Conservation (phyloP, 75 land plant species). For the Pinus albicaulis region DNA sequence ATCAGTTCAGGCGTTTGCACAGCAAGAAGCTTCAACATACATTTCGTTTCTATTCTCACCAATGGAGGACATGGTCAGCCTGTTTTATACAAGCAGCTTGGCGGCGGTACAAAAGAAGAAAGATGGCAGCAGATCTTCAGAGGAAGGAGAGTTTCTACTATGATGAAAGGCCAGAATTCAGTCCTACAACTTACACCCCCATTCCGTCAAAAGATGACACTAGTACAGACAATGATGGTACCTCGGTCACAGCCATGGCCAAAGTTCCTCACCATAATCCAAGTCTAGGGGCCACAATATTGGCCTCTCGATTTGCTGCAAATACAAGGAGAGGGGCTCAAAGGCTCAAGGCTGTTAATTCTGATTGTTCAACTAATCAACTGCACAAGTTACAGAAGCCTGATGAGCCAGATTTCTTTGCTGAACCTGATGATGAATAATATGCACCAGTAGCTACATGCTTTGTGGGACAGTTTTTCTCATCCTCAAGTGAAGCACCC, state of each 20-base stretch:
- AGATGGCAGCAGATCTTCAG: conserved; percentile 28
- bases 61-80: conserved; percentile 90
- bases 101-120: conserved; percentile 53
- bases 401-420: conserved; percentile 70
- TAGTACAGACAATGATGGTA: conserved; percentile 6
- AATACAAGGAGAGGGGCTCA: conserved; percentile 73
- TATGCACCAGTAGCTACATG: no score
- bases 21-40: conserved; percentile 81
- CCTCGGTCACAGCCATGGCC: neutral
- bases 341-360: conserved; percentile 31
- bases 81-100: conserved; percentile 83
- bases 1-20: conserved; percentile 66
- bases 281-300: conserved; percentile 56
- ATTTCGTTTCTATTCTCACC: conserved; percentile 73
- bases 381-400: conserved; percentile 62
- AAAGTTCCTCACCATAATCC: conserved; percentile 5
- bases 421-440: conserved; percentile 33
- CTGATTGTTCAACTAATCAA: conserved; percentile 18
- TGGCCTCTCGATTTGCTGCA: conserved; percentile 73
- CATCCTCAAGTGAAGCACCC: no score
- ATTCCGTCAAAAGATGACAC: neutral
- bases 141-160: conserved; percentile 23
- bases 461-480: no score
- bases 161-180: conserved; percentile 10
- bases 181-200: neutral